phyloP scores from a whole-genome alignment of 495 filamentous ascomycete genomes.

The Acidiella bohemica region DNA sequence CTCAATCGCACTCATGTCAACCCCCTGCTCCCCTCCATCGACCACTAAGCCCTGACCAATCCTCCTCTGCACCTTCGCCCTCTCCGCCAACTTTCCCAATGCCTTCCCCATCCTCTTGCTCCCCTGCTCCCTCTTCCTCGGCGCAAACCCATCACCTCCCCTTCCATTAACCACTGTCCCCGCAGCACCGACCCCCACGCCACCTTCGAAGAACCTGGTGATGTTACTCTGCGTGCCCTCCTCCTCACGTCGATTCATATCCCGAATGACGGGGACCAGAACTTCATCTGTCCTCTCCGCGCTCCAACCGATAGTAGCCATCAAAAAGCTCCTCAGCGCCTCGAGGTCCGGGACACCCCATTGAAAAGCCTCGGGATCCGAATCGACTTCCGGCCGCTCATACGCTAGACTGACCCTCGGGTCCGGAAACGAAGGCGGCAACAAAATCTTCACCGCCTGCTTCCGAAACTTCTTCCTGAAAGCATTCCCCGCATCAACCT shows the following conservation, averaged over 20 bases:
- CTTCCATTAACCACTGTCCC: slow-evolving; percentile 22
- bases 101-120: slow-evolving; percentile 75
- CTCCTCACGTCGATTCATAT: slow-evolving; percentile 74
- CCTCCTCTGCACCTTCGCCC: slow-evolving; percentile 32
- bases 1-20: slow-evolving; percentile 3
- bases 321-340: slow-evolving; percentile 69
- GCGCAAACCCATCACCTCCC: slow-evolving; percentile 65
- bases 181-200: slow-evolving; percentile 38
- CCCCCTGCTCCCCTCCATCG: not conserved
- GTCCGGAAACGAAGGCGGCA: slow-evolving; percentile 66
- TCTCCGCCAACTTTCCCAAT: slow-evolving; percentile 49
- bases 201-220: slow-evolving; percentile 67
- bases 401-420: slow-evolving; percentile 67
- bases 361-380: slow-evolving; percentile 61
- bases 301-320: slow-evolving; percentile 87
- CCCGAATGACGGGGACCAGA: slow-evolving; percentile 80
- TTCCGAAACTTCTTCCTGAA: slow-evolving; percentile 70
- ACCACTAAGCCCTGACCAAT: not conserved
- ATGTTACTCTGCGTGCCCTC: slow-evolving; percentile 96
- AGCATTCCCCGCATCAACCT: slow-evolving; percentile 37
- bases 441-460: slow-evolving; percentile 69
- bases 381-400: slow-evolving; percentile 70
- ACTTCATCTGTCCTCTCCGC: slow-evolving; percentile 87
- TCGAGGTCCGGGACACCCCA: slow-evolving; percentile 94
- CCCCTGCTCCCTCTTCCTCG: slow-evolving; percentile 44